phyloP scores from a whole-genome alignment of 2,329 filamentous ascomycete genomes.

The Phialophora expanda region DNA sequence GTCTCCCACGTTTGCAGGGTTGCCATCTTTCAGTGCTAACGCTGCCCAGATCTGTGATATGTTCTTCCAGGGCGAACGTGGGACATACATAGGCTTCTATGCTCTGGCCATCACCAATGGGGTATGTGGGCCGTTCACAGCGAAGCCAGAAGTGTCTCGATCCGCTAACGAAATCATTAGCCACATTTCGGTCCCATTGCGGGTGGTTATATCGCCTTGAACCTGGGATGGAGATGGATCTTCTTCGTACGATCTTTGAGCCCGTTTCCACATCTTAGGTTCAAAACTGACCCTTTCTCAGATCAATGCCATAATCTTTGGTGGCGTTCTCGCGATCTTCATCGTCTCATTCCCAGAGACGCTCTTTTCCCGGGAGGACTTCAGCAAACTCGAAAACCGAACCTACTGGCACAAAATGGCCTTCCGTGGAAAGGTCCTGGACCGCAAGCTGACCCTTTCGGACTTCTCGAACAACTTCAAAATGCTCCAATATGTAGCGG shows the following conservation, averaged over 20 bases:
- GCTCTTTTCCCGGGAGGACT: conserved; percentile 10
- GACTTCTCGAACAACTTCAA: conserved; percentile 9
- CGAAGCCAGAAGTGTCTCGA: neutral
- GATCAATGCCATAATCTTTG: conserved; percentile 18
- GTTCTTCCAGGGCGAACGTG: conserved; percentile 10
- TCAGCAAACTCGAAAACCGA: conserved; percentile 12
- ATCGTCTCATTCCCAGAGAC: conserved; percentile 15
- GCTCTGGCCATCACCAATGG: conserved; percentile 8
- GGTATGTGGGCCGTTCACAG: neutral
- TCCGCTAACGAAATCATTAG: neutral
- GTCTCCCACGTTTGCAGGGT: neutral
- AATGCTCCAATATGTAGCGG: conserved; percentile 15
- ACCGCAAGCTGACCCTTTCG: conserved; percentile 6
- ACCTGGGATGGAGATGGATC: conserved; percentile 9
- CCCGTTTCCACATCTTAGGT: neutral
- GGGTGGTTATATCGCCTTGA: conserved; percentile 7
- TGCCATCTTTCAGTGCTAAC: too few species aligned
- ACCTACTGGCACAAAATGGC: conserved; percentile 14
- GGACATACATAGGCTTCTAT: conserved; percentile 11
- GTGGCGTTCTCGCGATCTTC: conserved; percentile 11
- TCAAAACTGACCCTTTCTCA: neutral
- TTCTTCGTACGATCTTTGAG: conserved; percentile 4
- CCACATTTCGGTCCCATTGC: conserved; percentile 6
- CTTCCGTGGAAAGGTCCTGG: conserved; percentile 15
- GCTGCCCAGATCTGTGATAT: conserved; percentile 1